phyloP scores from a whole-genome alignment of 1,139 yeast genomes.

The Yamadazyma sp. region DNA sequence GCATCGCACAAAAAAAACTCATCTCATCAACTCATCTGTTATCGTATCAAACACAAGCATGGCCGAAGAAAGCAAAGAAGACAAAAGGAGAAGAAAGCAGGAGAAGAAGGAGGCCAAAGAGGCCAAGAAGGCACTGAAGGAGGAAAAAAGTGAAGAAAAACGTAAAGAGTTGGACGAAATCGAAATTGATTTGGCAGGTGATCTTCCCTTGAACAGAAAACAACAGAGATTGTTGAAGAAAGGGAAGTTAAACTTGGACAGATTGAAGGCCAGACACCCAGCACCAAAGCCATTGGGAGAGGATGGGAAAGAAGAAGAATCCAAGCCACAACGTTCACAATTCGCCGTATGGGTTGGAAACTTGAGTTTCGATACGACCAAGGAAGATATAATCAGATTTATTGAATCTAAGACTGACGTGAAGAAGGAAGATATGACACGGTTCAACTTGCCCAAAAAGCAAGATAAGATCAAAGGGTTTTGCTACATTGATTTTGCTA shows the following conservation, averaged over 20 bases:
- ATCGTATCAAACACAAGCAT: not conserved
- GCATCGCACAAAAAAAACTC: not conserved
- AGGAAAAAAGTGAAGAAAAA: slow-evolving; percentile 6
- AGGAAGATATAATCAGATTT: slow-evolving; percentile 70
- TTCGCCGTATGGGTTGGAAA: slow-evolving; percentile 96
- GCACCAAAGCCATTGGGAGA: slow-evolving; percentile 38
- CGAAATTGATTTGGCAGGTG: slow-evolving; percentile 75
- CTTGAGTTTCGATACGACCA: slow-evolving; percentile 78
- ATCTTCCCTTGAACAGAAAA: slow-evolving; percentile 86
- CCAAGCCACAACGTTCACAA: slow-evolving; percentile 39
- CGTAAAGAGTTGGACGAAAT: slow-evolving; percentile 50
- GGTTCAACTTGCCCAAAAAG: slow-evolving; percentile 68
- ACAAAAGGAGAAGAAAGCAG: slow-evolving; percentile 6
- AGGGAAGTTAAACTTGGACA: slow-evolving; percentile 65
- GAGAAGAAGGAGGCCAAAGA: slow-evolving; percentile 10
- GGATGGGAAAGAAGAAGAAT: slow-evolving; percentile 22
- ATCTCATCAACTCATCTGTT: not conserved
- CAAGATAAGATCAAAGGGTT: slow-evolving; percentile 75
- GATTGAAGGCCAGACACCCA: slow-evolving; percentile 52
- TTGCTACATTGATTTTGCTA: slow-evolving; percentile 85
- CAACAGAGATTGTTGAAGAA: slow-evolving; percentile 85
- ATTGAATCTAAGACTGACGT: slow-evolving; percentile 60
- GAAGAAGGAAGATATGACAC: slow-evolving; percentile 49
- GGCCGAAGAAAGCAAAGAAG: slow-evolving; percentile 9
- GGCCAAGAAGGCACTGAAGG: slow-evolving; percentile 7